Base-by-base conservation (phyloP, 2,329 filamentous ascomycete species). In the Zasmidium citrigriseum region DNA sequence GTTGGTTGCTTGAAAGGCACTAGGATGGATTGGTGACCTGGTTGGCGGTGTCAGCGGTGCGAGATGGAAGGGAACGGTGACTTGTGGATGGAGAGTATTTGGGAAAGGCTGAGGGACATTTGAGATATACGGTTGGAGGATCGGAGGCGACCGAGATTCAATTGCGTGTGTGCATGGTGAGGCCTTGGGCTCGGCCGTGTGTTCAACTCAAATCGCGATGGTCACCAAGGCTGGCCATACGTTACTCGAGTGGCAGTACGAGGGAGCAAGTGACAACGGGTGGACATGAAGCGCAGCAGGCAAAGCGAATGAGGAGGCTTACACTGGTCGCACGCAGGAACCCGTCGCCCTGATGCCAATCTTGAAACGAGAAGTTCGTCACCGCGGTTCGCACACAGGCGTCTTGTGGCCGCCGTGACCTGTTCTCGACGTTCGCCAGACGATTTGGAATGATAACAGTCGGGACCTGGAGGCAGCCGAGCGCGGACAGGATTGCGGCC, bases 261-360 rank as follows among this genome's bases (percentile, higher is more conserved):
- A 55, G 47, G 52, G 38, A 52, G 49, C 58, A 51, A 55, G 55
- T 60, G 58, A 62, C 55, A 53, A 51, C 48, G 51, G 52, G 34
- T 21, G 21, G 22, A 57, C 34, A 58, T 49, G 41, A 50, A 22
- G 16, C 22, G 29, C 25, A 51, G 57, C 11, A 22, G 9, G 53
- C 25, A 38, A 53, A 58, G 58, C 62, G 62, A 62, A 61, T 59
- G 54, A 51, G 46, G 56, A 16, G 47, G 64, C 62, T 58, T 48
- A 66, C 64, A 59, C 59, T 47, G 38, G 64, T 66, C 34, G 64
- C 52, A 66, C 64, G 56, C 62, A 62, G 57, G 49, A 60, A 60
- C 54, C 52, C 59, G 59, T 53, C 48, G 44, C 52, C 59, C 49
- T 57, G 60, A 52, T 58, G 52, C 54, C 47, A 50, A 47, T 25